Evolutionary conservation across 306 rosid species (phyloP).

Genomic region (Dryas drummondii): DNA sequence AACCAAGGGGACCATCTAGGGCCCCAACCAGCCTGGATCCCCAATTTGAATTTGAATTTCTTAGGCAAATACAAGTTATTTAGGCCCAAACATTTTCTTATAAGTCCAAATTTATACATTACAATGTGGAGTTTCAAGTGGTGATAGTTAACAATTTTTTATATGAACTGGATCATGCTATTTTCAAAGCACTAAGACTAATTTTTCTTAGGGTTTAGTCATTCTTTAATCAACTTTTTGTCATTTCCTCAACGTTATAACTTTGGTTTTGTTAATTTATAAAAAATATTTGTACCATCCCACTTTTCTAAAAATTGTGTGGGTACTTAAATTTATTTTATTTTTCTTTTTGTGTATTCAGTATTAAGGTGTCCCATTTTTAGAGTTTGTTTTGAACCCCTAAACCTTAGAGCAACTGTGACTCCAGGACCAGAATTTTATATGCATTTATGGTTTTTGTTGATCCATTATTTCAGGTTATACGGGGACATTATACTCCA

Average conservation of each 20-base stretch:
- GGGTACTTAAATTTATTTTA: neutral
- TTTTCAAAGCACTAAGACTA: neutral
- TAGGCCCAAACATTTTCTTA: too few relatives aligned
- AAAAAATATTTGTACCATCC: neutral
- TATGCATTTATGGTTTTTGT: constrained; percentile 5
- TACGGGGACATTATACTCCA: constrained; percentile 50
- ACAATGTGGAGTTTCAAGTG: too few relatives aligned
- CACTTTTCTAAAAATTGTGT: neutral
- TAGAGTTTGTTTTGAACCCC: neutral
- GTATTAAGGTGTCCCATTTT: neutral
- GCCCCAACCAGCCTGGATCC: too few relatives aligned
- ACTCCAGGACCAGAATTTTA: neutral
- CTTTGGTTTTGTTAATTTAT: neutral
- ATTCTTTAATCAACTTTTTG: neutral
- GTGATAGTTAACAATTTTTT: too few relatives aligned
- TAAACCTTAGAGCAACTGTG: neutral
- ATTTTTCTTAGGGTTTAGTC: neutral
- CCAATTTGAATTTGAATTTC: too few relatives aligned
- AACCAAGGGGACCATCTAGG: neutral
- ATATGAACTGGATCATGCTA: neutral
- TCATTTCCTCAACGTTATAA: neutral
- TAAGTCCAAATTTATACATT: too few relatives aligned
- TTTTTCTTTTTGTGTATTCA: neutral
- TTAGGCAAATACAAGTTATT: too few relatives aligned
- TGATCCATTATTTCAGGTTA: constrained; percentile 52